Percentiles rank a stretch among this genome's conserved stretches.
phyloP scores from a whole-genome alignment of 176 grass and related monocot species.

The Zoysia pacifica region DNA sequence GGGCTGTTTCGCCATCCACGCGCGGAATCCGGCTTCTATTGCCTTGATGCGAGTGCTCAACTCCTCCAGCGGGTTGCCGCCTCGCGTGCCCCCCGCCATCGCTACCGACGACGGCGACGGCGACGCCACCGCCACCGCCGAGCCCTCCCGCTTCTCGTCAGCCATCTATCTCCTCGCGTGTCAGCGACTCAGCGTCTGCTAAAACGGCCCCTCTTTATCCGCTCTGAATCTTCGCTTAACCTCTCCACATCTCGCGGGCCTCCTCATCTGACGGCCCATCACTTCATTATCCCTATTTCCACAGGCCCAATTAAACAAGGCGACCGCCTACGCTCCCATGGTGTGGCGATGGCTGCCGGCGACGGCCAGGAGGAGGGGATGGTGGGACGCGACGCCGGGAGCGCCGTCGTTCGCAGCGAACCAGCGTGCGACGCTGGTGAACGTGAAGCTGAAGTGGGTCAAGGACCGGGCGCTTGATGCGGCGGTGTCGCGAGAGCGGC shows the following conservation, averaged over 20 bases:
- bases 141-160: constrained; percentile 23
- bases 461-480: constrained; percentile 69
- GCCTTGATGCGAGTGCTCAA: constrained; percentile 41
- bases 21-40: constrained; percentile 57
- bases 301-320: neutral
- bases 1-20: constrained; percentile 78
- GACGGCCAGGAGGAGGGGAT: constrained; percentile 28
- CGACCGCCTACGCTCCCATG: constrained; percentile 16
- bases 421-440: constrained; percentile 63
- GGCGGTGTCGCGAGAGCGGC: constrained; percentile 50
- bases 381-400: constrained; percentile 26
- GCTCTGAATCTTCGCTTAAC: constrained; percentile 29
- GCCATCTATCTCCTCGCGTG: constrained; percentile 9
- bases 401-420: constrained; percentile 36
- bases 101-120: constrained; percentile 19
- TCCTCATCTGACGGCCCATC: constrained; percentile 4
- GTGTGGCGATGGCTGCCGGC: constrained; percentile 10
- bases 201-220: constrained; percentile 31
- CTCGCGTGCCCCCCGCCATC: constrained; percentile 18
- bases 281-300: neutral
- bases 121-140: constrained; percentile 23
- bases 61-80: constrained; percentile 43
- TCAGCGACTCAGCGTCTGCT: constrained; percentile 8
- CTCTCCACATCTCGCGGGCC: constrained; percentile 4
- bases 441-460: constrained; percentile 67